These are phyloP conservation scores for Ogataea degrootiae DNA, from an alignment of 805 yeast species.

Conservation along the genomic window DNA sequence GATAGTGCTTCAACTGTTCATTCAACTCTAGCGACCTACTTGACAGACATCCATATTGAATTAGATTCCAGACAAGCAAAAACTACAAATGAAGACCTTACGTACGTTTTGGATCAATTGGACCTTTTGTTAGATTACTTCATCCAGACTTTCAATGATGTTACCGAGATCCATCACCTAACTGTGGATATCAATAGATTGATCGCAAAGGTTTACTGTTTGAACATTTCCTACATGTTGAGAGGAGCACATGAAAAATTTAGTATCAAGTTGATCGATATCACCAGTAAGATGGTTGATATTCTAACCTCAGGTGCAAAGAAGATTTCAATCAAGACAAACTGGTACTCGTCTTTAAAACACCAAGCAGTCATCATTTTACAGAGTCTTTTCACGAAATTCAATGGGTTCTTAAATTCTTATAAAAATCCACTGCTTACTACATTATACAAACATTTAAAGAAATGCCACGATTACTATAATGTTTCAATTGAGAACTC, in stretches of 20 bases:
- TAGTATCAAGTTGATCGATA: slow-evolving; percentile 27
- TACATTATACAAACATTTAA: slow-evolving; percentile 27
- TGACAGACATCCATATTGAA: slow-evolving; percentile 11
- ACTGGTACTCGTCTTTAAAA: slow-evolving; percentile 30
- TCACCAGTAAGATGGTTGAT: slow-evolving; percentile 22
- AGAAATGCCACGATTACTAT: slow-evolving; percentile 31
- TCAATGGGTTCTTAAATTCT: slow-evolving; percentile 32
- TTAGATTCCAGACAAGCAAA: slow-evolving; percentile 4
- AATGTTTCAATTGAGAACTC: slow-evolving; percentile 28
- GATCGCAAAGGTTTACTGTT: slow-evolving; percentile 19
- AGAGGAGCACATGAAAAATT: slow-evolving; percentile 29
- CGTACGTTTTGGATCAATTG: slow-evolving; percentile 20
- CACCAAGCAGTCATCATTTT: slow-evolving; percentile 27
- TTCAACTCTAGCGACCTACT: slow-evolving; percentile 12
- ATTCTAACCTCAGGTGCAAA: slow-evolving; percentile 16
- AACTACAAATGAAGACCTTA: slow-evolving; percentile 17
- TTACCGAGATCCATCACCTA: slow-evolving; percentile 19
- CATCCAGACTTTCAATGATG: slow-evolving; percentile 15
- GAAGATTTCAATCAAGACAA: slow-evolving; percentile 27
- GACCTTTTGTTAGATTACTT: slow-evolving; percentile 19
- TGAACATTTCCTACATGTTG: slow-evolving; percentile 23
- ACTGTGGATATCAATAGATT: slow-evolving; percentile 22
- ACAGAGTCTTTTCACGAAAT: slow-evolving; percentile 26
- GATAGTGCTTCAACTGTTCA: slow-evolving; percentile 9
- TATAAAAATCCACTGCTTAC: slow-evolving; percentile 25